Evolutionary conservation across 2,329 filamentous ascomycete genomes (phyloP).

Genomic region (Trichoderma hamatum): DNA sequence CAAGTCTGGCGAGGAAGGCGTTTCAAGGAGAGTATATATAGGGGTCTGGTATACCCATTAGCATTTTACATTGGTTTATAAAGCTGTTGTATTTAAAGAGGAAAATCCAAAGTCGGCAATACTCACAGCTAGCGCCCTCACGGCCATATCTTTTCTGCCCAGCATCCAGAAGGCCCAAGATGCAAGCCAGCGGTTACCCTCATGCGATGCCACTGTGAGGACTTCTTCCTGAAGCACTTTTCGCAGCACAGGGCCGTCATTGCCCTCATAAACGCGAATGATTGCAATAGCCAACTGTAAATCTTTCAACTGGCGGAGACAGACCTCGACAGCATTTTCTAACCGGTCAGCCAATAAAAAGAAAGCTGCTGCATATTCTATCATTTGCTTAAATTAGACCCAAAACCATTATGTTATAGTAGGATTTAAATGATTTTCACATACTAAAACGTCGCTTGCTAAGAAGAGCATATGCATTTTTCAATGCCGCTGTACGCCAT

Average conservation of each 20-base stretch:
- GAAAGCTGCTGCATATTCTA: slow-evolving; percentile 93
- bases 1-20: slow-evolving; percentile 68
- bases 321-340: slow-evolving; percentile 82
- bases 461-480: slow-evolving; percentile 94
- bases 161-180: slow-evolving; percentile 97
- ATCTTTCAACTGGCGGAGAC: slow-evolving; percentile 84
- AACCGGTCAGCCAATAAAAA: slow-evolving; percentile 88
- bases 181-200: slow-evolving; percentile 90
- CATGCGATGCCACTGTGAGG: slow-evolving; percentile 72
- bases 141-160: slow-evolving; percentile 77
- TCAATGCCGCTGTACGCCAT: slow-evolving; percentile 87
- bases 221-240: slow-evolving; percentile 79
- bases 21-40: slow-evolving; percentile 72
- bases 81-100: background rate
- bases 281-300: slow-evolving; percentile 88
- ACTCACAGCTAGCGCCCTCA: slow-evolving; percentile 77
- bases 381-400: background rate
- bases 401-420: background rate
- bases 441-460: slow-evolving; percentile 83
- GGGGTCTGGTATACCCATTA: slow-evolving; percentile 62
- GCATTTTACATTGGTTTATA: background rate
- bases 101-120: background rate
- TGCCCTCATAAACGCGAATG: slow-evolving; percentile 84
- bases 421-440: background rate
- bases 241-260: slow-evolving; percentile 72